Evolutionary conservation across 2,329 filamentous ascomycete genomes (phyloP), one percentile per base, ranked within the genome.

Genomic region (Colletotrichum truncatum): DNA sequence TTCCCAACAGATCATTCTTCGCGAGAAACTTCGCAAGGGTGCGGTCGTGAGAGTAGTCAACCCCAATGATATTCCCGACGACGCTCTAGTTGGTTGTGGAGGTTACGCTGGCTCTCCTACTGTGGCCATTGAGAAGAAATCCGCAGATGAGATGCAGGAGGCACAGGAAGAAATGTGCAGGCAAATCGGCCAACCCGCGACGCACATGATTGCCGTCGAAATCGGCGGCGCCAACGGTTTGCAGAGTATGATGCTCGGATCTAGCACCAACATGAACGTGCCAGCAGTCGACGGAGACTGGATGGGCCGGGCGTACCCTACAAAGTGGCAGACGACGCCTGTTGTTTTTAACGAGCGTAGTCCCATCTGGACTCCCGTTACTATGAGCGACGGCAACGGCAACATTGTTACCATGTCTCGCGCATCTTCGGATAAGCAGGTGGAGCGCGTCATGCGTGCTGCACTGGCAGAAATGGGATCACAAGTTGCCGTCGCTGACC

Each of bases 181-280:
- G 49, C 82, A 84, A 26, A 78, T 83, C 49, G 76, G 80, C 36
- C 72, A 75, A 14, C 72, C 73, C 1, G 82, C 85, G 21, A 85
- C 87, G 18, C 85, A 87, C 36, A 84, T 90, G 66, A 86, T 91
- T 66, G 82, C 86, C 1, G 74, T 90, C 10, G 89, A 91, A 70
- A 89, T 91, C 56, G 89, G 89, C 12, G 89, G 89, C 12, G 84
- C 83, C 2, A 91, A 91, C 68, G 88, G 89, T 1, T 76, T 90
- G 21, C 83, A 87, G 67, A 82, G 84, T 16, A 78, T 89, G 75
- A 80, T 88, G 7, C 74, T 89, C 7, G 86, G 86, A 3, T 83
- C 84, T 0, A 84, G 82, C 59, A 77, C 77, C 2, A 82, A 84
- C 66, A 83, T 88, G 74, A 75, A 85, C 59, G 67, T 86, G 1